phyloP scores from a whole-genome alignment of 1,284 basidiomycete genomes.

The Cystobasidiaceae sp. region DNA sequence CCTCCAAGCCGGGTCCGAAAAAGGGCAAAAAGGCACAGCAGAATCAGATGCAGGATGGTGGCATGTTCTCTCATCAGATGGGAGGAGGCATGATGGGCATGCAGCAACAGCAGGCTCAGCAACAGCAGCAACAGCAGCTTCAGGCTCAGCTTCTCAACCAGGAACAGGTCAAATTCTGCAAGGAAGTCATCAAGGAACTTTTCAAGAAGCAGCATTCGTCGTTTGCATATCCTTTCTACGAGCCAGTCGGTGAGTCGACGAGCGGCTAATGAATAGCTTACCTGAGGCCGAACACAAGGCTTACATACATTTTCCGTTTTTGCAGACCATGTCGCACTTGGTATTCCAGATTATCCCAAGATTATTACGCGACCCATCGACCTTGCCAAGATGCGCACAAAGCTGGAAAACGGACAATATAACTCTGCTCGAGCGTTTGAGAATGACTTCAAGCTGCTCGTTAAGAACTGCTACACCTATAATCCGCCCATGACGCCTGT shows the following conservation, averaged over 20 bases:
- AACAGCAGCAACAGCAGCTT: conserved; percentile 16
- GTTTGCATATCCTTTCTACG: conserved; percentile 80
- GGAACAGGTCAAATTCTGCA: conserved; percentile 80
- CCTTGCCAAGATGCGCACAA: conserved; percentile 75
- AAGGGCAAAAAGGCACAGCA: conserved; percentile 16
- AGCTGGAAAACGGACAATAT: conserved; percentile 73
- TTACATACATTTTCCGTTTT: background rate
- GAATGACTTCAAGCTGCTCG: conserved; percentile 88
- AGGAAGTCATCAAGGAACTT: conserved; percentile 69
- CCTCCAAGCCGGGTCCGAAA: background rate
- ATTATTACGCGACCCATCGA: conserved; percentile 94
- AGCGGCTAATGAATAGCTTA: background rate
- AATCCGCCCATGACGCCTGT: conserved; percentile 86
- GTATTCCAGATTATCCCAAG: conserved; percentile 78
- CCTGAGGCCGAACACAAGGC: background rate
- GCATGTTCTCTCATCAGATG: conserved; percentile 4
- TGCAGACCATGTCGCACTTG: conserved; percentile 69
- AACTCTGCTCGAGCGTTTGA: conserved; percentile 69
- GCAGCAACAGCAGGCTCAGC: background rate
- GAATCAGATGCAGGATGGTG: background rate
- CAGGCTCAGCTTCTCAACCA: conserved; percentile 13
- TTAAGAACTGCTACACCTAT: conserved; percentile 86
- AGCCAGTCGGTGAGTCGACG: conserved; percentile 81
- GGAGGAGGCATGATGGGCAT: conserved; percentile 1
- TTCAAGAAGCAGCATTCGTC: conserved; percentile 70